Base-by-base conservation (phyloP, 352 stramenopile genomes). In the Phytophthora meadii region DNA sequence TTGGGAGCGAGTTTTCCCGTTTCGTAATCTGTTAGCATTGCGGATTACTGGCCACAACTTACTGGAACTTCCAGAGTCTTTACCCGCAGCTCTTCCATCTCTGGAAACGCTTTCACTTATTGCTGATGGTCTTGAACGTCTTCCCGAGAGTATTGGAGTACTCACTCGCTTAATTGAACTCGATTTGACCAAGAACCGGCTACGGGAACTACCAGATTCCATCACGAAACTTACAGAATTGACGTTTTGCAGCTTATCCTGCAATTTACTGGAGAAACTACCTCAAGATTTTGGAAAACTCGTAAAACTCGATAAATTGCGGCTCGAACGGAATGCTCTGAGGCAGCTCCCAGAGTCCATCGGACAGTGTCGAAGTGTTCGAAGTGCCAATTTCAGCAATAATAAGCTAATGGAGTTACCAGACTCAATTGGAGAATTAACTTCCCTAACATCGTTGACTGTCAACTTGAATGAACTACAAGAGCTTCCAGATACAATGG, bases 131-230 rank as follows among this genome's bases (percentile, higher is more conserved):
- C 60, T 92, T 6, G 70, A 89, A 46, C 41, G 45, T 24, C 62
- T 92, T 0, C 83, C 81, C 8, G 68, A 84, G 1, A 88, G 70
- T 28, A 80, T 89, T 53, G 57, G 76, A 0, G 41, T 46, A 7
- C 28, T 90, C 1, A 12, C 30, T 0, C 34, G 74, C 17, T 68
- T 92, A 3, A 76, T 46, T 0, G 76, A 82, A 41, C 57, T 92
- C 3, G 83, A 92, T 44, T 45, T 92, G 27, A 89, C 83, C 22
- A 87, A 88, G 48, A 92, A 92, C 54, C 65, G 70, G 24, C 67
- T 92, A 5, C 49, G 48, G 14, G 34, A 65, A 14, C 55, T 92
- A 0, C 83, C 83, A 0, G 69, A 76, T n/a, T 88, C 79, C 14
- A 47, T 92, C 15, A 76, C 74, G 1, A 63, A 66, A 54, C 72